These are phyloP conservation scores for Fragaria ananassa DNA, from an alignment of 306 rosid genomes.

Conservation along the genomic window DNA sequence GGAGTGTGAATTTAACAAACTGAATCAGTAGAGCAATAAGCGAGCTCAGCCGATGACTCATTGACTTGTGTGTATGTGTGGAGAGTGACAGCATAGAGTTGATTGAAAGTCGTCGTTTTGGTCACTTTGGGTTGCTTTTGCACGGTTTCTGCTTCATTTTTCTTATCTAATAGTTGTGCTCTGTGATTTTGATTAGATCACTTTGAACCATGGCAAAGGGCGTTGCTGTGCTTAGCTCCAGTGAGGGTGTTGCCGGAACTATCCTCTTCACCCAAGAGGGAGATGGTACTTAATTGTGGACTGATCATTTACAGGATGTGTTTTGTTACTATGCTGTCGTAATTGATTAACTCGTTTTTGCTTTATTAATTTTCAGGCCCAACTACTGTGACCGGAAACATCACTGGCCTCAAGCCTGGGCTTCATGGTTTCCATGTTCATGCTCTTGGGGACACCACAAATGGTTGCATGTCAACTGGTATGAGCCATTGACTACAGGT, in stretches of 20 bases:
- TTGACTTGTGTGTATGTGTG: neutral
- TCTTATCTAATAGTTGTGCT: conserved; percentile 28
- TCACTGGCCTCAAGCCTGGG: conserved; percentile 82
- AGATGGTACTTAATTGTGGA: conserved; percentile 40
- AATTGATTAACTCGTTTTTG: conserved; percentile 4
- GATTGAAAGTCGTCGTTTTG: neutral
- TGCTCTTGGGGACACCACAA: conserved; percentile 91
- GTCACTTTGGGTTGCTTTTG: neutral
- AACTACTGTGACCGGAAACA: conserved; percentile 71
- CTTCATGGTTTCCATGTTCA: conserved; percentile 94
- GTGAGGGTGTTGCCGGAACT: conserved; percentile 64
- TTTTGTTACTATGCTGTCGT: neutral
- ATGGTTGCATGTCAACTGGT: conserved; percentile 98
- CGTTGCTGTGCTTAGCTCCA: conserved; percentile 79
- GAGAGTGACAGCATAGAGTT: neutral
- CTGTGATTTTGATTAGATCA: conserved; percentile 51
- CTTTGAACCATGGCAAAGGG: conserved; percentile 80
- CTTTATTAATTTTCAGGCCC: conserved; percentile 43
- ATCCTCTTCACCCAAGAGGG: conserved; percentile 72
- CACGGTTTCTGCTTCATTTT: neutral
- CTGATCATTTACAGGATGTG: neutral
- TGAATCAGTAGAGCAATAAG: neutral
- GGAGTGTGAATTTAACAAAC: neutral
- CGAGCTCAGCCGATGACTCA: neutral
- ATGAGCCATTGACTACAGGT: conserved; percentile 11